Percentiles rank a stretch among this genome's conserved stretches.
phyloP scores from a whole-genome alignment of 2,329 filamentous ascomycete species.

The Arthrobotrys megalospora region DNA sequence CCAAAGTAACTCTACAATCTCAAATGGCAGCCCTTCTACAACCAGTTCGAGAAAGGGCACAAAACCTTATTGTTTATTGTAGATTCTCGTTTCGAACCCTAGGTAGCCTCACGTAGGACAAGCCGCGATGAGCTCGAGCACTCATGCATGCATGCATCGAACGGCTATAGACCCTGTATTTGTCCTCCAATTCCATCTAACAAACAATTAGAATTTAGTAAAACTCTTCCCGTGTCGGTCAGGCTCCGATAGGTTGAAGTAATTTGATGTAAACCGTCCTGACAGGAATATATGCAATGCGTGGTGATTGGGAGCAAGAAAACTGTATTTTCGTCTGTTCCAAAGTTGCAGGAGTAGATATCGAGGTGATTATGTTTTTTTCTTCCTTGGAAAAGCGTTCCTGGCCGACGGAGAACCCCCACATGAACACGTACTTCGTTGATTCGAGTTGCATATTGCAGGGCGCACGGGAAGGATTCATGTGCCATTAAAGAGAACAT shows the following conservation, averaged over 20 bases:
- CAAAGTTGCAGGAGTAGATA: slow-evolving; percentile 17
- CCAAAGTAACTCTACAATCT: neutral
- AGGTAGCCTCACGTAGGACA: slow-evolving; percentile 31
- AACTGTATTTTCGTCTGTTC: slow-evolving; percentile 11
- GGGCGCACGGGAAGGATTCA: slow-evolving; percentile 27
- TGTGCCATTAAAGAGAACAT: neutral
- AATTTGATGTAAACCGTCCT: slow-evolving; percentile 7
- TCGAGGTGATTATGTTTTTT: neutral
- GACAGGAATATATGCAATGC: slow-evolving; percentile 30
- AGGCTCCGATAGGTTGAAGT: slow-evolving; percentile 41
- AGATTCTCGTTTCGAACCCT: neutral
- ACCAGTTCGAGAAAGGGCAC: neutral
- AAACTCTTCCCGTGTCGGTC: slow-evolving; percentile 24
- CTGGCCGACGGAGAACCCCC: slow-evolving; percentile 37
- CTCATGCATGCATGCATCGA: neutral
- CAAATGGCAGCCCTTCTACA: neutral
- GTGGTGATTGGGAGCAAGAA: slow-evolving; percentile 5
- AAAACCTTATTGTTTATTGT: neutral
- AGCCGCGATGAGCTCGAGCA: slow-evolving; percentile 36
- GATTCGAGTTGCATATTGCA: slow-evolving; percentile 35
- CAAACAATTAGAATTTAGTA: neutral
- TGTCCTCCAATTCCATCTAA: neutral
- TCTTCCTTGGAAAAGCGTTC: slow-evolving; percentile 19
- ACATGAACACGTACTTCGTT: slow-evolving; percentile 46
- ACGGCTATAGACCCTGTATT: slow-evolving; percentile 6